These are phyloP conservation scores for Asterella californica DNA, from an alignment of 225 moss, liverwort and hornwort species.

Conservation along the genomic window DNA sequence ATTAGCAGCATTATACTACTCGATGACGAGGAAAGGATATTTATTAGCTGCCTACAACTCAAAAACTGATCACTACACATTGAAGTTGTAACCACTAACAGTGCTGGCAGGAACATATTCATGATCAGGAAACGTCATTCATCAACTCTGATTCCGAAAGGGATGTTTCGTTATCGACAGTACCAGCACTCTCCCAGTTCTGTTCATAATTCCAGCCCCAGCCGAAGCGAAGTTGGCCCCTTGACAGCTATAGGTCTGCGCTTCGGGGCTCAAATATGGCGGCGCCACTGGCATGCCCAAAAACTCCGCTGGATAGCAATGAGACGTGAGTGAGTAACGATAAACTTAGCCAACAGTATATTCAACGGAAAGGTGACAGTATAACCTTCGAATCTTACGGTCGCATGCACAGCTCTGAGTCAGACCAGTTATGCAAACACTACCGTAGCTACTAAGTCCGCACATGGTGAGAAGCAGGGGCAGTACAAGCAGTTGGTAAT, in stretches of 20 bases:
- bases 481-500: no score
- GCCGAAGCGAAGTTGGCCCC: constrained; percentile 49
- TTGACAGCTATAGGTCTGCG: constrained; percentile 17
- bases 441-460: no score
- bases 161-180: not conserved
- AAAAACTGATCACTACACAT: not conserved
- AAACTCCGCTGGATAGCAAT: constrained; percentile 32
- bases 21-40: not conserved
- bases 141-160: not conserved
- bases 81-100: not conserved
- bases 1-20: not conserved
- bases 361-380: not conserved
- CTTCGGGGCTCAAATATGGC: constrained; percentile 38
- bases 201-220: constrained; percentile 46
- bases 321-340: not conserved
- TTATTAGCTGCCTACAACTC: no score
- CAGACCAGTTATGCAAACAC: no score
- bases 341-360: not conserved
- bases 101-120: not conserved
- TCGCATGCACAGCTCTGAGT: no score
- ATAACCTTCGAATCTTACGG: no score
- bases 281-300: constrained; percentile 34
- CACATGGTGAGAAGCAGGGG: no score
- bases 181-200: constrained; percentile 47
- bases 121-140: no score